phyloP scores from a whole-genome alignment of 441 rosid genomes.

The Euphorbia corollata region DNA sequence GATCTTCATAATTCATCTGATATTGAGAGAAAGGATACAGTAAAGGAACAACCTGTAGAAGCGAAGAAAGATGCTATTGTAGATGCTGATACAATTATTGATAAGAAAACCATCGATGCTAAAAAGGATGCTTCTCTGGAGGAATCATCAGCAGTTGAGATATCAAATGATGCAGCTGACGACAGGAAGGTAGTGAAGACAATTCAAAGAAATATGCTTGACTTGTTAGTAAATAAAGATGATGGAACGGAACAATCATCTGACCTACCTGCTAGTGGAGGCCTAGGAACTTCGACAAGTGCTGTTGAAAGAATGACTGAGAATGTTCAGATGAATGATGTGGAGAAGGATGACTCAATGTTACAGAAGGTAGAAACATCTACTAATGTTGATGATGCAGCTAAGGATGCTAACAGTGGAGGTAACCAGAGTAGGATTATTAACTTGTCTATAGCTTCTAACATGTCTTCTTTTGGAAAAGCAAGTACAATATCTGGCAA shows the following conservation, averaged over 20 bases:
- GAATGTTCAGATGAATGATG: constrained; percentile 26
- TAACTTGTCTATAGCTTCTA: constrained; percentile 47
- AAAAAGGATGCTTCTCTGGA: constrained; percentile 25
- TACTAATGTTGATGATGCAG: constrained; percentile 33
- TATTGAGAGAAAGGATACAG: constrained; percentile 27
- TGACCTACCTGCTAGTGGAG: constrained; percentile 24
- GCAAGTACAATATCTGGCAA: constrained; percentile 38
- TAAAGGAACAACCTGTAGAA: constrained; percentile 27
- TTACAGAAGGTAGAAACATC: constrained; percentile 34
- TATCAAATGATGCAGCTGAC: constrained; percentile 24
- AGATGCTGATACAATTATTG: constrained; percentile 21
- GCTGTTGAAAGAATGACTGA: constrained; percentile 31
- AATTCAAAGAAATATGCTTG: constrained; percentile 23
- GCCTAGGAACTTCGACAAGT: constrained; percentile 30
- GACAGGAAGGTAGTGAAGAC: constrained; percentile 20
- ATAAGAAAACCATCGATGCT: constrained; percentile 18
- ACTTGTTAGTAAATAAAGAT: constrained; percentile 27
- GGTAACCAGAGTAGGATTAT: constrained; percentile 53
- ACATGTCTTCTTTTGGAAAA: constrained; percentile 39
- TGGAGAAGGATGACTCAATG: constrained; percentile 32
- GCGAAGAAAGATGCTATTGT: constrained; percentile 18
- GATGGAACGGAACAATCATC: constrained; percentile 30
- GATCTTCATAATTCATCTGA: constrained; percentile 21
- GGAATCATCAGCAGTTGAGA: constrained; percentile 26
- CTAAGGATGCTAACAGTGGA: constrained; percentile 36